A percentile compares a stretch with the other conserved stretches of the same genome.
phyloP scores from a whole-genome alignment of 2,329 filamentous ascomycete genomes.

The Paraphaeosphaeria minitans region DNA sequence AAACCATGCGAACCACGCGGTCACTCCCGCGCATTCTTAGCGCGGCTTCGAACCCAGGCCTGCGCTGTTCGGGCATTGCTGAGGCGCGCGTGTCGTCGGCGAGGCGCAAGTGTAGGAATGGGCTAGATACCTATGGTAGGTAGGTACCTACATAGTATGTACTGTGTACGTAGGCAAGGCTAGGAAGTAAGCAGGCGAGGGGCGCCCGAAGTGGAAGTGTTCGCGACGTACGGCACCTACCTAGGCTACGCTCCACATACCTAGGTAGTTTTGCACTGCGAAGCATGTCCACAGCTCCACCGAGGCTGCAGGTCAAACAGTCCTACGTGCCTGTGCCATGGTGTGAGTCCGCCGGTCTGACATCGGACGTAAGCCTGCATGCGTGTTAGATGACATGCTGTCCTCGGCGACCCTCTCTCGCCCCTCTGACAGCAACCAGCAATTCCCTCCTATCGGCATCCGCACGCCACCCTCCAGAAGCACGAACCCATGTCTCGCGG shows the following conservation, averaged over 20 bases:
- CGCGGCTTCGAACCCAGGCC: not conserved
- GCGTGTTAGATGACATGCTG: not conserved
- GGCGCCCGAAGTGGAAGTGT: not conserved
- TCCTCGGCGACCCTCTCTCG: not conserved
- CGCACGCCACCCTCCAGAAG: not conserved
- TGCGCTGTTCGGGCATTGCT: not conserved
- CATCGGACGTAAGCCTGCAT: not conserved
- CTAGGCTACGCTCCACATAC: not conserved
- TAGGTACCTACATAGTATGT: too few species aligned
- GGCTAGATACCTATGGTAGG: too few species aligned
- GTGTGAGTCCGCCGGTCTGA: not conserved
- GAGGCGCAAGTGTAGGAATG: not conserved
- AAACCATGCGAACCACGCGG: slow-evolving; percentile 5
- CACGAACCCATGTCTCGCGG: not conserved
- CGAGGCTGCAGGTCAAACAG: too few species aligned
- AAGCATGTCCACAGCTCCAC: not conserved
- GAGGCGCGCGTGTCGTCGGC: not conserved
- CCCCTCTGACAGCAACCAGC: not conserved
- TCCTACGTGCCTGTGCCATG: not conserved
- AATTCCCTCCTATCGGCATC: not conserved
- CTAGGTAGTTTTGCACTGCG: not conserved
- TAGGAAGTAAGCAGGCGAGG: slow-evolving; percentile 3
- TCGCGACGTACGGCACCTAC: not conserved
- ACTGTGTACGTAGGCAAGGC: too few species aligned
- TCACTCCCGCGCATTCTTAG: not conserved